Evolutionary conservation across 2,329 filamentous ascomycete species (phyloP).

Genomic region (Xylariaceae sp.): DNA sequence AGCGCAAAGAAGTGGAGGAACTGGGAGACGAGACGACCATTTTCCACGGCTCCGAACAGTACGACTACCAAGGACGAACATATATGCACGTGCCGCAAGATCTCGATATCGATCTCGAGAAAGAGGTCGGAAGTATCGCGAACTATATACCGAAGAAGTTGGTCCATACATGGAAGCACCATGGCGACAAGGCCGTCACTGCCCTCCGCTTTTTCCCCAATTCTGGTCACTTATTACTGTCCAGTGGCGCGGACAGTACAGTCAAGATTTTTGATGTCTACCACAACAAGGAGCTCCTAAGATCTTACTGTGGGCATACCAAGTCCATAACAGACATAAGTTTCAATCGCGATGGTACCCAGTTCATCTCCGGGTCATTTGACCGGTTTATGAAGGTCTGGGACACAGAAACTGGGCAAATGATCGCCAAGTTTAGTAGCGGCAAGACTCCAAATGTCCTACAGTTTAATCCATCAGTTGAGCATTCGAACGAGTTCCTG

Average conservation of each 20-base stretch:
- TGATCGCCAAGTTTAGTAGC: conserved; percentile 86
- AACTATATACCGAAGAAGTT: conserved; percentile 97
- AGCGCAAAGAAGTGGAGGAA: conserved; percentile 64
- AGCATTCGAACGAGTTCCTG: conserved; percentile 86
- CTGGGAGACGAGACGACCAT: conserved; percentile 78
- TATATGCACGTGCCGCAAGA: conserved; percentile 98
- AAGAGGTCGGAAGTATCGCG: conserved; percentile 79
- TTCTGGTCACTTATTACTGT: conserved; percentile 87
- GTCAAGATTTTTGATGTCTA: conserved; percentile 96
- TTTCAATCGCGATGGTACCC: conserved; percentile 82
- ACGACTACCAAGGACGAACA: conserved; percentile 93
- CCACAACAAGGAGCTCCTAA: conserved; percentile 84
- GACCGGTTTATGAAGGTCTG: conserved; percentile 97
- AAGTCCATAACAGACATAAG: conserved; percentile 90
- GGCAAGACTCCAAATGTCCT: conserved; percentile 96
- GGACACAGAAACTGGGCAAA: conserved; percentile 95
- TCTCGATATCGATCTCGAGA: conserved; percentile 82
- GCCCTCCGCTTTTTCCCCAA: conserved; percentile 87
- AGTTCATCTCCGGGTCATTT: conserved; percentile 90
- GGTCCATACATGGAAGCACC: conserved; percentile 86
- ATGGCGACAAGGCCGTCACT: conserved; percentile 82
- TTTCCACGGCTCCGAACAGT: conserved; percentile 83
- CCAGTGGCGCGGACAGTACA: conserved; percentile 87
- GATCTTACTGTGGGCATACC: conserved; percentile 88
- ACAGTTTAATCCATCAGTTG: conserved; percentile 84